These are phyloP conservation scores for Verticillium albo-atrum DNA, from an alignment of 2,329 filamentous ascomycete genomes.

Conservation along the genomic window DNA sequence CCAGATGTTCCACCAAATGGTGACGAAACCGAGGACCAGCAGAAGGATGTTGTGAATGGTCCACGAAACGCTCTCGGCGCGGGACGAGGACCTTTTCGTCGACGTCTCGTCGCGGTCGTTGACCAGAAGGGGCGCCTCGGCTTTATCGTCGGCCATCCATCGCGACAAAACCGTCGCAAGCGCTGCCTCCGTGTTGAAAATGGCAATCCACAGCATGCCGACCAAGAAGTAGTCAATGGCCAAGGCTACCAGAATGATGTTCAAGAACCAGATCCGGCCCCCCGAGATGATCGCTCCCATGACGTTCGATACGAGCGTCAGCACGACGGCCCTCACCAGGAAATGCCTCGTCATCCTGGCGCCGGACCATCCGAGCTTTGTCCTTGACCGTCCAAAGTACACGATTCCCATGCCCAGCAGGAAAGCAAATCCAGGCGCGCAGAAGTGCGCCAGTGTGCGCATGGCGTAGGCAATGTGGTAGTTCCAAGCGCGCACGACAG, in stretches of 20 bases:
- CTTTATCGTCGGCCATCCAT: slow-evolving; percentile 8
- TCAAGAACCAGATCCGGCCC: slow-evolving; percentile 36
- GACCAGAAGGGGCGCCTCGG: slow-evolving; percentile 24
- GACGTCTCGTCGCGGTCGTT: slow-evolving; percentile 1
- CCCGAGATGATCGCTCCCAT: slow-evolving; percentile 26
- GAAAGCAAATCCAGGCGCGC: slow-evolving; percentile 40
- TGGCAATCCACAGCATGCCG: slow-evolving; percentile 33
- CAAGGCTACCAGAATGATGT: slow-evolving; percentile 37
- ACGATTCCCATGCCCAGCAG: slow-evolving; percentile 41
- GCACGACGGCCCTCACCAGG: slow-evolving; percentile 26
- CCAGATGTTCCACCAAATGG: slow-evolving; percentile 44
- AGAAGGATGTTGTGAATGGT: slow-evolving; percentile 34
- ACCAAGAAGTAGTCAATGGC: slow-evolving; percentile 40
- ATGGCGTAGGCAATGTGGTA: slow-evolving; percentile 28
- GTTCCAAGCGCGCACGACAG: slow-evolving; percentile 31
- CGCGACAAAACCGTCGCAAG: slow-evolving; percentile 19
- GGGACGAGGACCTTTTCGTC: background rate
- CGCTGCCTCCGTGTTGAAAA: slow-evolving; percentile 27
- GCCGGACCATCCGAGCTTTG: slow-evolving; percentile 32
- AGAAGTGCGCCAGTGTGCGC: slow-evolving; percentile 38
- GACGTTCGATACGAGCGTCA: slow-evolving; percentile 25
- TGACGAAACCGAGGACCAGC: slow-evolving; percentile 24
- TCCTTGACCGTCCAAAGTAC: slow-evolving; percentile 37
- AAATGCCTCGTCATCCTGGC: slow-evolving; percentile 32
- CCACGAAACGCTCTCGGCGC: slow-evolving; percentile 27